Evolutionary conservation across 371 early-diverging fungal genomes (phyloP), one percentile per base, ranked within the genome.

Genomic region (Amoeboaphelidium protococcarum): DNA sequence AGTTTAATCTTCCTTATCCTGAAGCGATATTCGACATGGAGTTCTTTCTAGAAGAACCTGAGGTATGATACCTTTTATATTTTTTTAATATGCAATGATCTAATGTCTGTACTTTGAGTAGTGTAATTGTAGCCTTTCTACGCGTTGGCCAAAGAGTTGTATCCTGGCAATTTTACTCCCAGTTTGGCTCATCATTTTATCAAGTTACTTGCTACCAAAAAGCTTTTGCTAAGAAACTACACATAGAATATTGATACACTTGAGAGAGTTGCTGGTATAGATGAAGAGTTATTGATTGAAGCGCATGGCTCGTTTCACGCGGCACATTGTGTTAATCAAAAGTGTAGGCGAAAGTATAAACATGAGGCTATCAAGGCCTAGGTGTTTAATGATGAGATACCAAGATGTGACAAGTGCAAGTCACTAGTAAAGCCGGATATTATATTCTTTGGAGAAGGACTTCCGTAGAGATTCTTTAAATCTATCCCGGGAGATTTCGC

Each of bases 231-330:
- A 26, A 66, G 86, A 41, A 78, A 80, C 46, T 90, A 80, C 60
- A 88, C 95, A 10, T 91, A 91, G 57, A 94, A 94, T 53, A 89
- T 91, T 47, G 95, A 91, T 64, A 83, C 80, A 40, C 63, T 90
- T n/a, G 95, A 90, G 59, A 69, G 83, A 21, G 56, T 75, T 4
- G 75, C 88, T 2, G 90, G 88, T 1, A 52, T 91, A 2, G 61
- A 64, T 12, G 69, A 68, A 12, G 71, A 76, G 0, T 54, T 59
- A 19, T 54, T 94, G 12, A 78, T 94, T 16, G 90, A 91, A 53
- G 89, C 95, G 0, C 95, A 94, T 59, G 95, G 95, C 1, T 76
- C 82, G 40, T 91, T 91, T 61, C 72, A 75, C 13, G 61, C 69
- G 0, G 78, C 90, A 3, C 72, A 69, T 16, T 91, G 95, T 54